These are phyloP conservation scores for Lodderomyces pseudojiufengensis DNA, from an alignment of 1,139 yeast species.

Conservation along the genomic window DNA sequence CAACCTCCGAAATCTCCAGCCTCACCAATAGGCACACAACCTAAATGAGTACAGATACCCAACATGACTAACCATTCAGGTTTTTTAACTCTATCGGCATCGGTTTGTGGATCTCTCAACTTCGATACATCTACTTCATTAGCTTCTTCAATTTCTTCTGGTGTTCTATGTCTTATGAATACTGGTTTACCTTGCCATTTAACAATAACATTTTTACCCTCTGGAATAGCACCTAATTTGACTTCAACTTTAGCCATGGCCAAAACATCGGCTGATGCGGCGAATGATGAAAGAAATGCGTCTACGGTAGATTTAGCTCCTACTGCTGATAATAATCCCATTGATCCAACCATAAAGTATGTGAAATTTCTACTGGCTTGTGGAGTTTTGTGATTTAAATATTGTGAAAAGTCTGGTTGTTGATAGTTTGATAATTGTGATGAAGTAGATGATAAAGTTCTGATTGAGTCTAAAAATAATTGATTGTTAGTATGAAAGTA, in stretches of 20 bases:
- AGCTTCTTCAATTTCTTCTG: conserved; percentile 92
- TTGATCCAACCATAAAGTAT: conserved; percentile 96
- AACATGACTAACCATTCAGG: conserved; percentile 99
- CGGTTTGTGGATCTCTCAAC: conserved; percentile 93
- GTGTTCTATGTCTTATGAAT: conserved; percentile 98
- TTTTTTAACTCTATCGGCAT: conserved; percentile 89
- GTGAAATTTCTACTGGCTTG: conserved; percentile 80
- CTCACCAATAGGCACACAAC: conserved; percentile 99
- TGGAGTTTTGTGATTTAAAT: conserved; percentile 71
- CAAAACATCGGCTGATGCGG: conserved; percentile 98
- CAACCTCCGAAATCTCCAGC: conserved; percentile 99
- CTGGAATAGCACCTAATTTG: conserved; percentile 89
- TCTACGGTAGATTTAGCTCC: conserved; percentile 98
- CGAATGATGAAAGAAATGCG: conserved; percentile 87
- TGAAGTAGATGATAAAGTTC: conserved; percentile 45
- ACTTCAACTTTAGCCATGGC: conserved; percentile 99
- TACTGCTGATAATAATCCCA: conserved; percentile 91
- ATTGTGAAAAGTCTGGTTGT: conserved; percentile 87
- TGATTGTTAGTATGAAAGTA: conserved; percentile 5
- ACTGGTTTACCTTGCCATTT: conserved; percentile 99
- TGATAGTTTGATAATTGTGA: conserved; percentile 70
- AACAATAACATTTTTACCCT: conserved; percentile 96
- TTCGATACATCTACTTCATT: conserved; percentile 67
- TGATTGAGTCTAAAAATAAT: conserved; percentile 23
- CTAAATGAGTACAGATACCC: conserved; percentile 99